These are phyloP conservation scores for Saturnispora besseyi DNA, from an alignment of 805 yeast species.

Conservation along the genomic window DNA sequence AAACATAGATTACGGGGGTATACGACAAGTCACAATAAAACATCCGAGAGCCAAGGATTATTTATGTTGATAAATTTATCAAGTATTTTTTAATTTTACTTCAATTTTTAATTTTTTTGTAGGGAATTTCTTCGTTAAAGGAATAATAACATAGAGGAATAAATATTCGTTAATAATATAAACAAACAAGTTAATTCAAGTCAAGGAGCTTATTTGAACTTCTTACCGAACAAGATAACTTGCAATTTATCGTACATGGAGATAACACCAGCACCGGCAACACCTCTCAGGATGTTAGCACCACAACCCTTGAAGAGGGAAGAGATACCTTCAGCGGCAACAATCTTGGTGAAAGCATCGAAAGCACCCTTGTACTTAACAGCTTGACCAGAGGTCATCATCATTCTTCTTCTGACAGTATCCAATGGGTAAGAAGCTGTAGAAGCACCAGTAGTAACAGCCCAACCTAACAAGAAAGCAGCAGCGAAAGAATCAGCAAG, in stretches of 20 bases:
- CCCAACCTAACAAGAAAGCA: conserved; percentile 95
- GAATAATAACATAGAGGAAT: conserved; percentile 3
- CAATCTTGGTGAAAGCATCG: conserved; percentile 86
- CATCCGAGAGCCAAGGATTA: too few relatives aligned
- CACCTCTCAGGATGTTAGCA: conserved; percentile 99
- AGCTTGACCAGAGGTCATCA: conserved; percentile 99
- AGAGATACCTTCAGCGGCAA: conserved; percentile 89
- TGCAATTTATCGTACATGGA: conserved; percentile 97
- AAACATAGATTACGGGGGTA: too few relatives aligned
- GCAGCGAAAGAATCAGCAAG: conserved; percentile 92
- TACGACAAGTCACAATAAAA: too few relatives aligned
- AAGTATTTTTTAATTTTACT: too few relatives aligned
- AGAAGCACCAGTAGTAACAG: conserved; percentile 96
- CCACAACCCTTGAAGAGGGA: conserved; percentile 98
- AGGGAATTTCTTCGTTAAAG: background rate
- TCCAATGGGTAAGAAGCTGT: conserved; percentile 98
- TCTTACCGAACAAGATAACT: conserved; percentile 91
- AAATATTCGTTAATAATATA: conserved; percentile 11
- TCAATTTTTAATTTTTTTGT: too few relatives aligned
- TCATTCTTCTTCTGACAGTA: conserved; percentile 99
- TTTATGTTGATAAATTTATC: too few relatives aligned
- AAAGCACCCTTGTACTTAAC: conserved; percentile 93
- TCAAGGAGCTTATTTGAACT: conserved; percentile 53
- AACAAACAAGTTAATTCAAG: conserved; percentile 7
- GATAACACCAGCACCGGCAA: conserved; percentile 99